Evolutionary conservation across 768 basidiomycete genomes (phyloP).

Genomic region (Tricholoma sp.): DNA sequence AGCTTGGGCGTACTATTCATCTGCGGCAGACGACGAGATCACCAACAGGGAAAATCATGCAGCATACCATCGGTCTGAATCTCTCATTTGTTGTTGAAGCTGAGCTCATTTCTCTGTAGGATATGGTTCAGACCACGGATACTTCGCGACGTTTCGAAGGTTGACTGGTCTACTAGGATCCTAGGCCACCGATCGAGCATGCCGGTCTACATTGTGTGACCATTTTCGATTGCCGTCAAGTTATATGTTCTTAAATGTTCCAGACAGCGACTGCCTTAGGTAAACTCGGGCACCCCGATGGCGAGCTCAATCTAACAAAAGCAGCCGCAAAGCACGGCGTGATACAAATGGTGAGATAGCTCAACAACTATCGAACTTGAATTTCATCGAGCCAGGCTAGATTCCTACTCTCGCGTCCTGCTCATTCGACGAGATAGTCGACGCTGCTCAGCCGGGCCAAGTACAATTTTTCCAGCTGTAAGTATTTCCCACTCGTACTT

Average conservation of each 20-base stretch:
- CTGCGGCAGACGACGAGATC: conserved; percentile 95
- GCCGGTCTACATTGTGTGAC: conserved; percentile 74
- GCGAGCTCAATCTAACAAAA: conserved; percentile 85
- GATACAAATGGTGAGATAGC: conserved; percentile 42
- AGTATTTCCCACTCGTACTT: conserved; percentile 11
- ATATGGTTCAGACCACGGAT: conserved; percentile 91
- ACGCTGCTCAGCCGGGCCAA: conserved; percentile 75
- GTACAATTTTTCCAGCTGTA: conserved; percentile 83
- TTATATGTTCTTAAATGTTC: background rate
- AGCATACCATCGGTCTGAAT: conserved; percentile 76
- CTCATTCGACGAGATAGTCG: conserved; percentile 93
- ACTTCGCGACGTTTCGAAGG: conserved; percentile 74
- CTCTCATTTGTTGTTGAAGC: background rate
- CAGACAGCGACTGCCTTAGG: conserved; percentile 81
- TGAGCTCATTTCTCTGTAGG: conserved; percentile 23
- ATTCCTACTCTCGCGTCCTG: conserved; percentile 95
- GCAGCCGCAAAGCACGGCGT: conserved; percentile 76
- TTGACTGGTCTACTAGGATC: conserved; percentile 84
- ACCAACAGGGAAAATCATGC: conserved; percentile 85
- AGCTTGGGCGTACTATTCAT: conserved; percentile 96
- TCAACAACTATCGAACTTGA: background rate
- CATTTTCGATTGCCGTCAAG: background rate
- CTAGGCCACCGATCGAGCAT: conserved; percentile 70
- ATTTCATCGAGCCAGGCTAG: conserved; percentile 30
- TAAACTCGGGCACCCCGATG: conserved; percentile 94